Base-by-base conservation (phyloP, 1,139 yeast species). In the Taphrina betulina region DNA sequence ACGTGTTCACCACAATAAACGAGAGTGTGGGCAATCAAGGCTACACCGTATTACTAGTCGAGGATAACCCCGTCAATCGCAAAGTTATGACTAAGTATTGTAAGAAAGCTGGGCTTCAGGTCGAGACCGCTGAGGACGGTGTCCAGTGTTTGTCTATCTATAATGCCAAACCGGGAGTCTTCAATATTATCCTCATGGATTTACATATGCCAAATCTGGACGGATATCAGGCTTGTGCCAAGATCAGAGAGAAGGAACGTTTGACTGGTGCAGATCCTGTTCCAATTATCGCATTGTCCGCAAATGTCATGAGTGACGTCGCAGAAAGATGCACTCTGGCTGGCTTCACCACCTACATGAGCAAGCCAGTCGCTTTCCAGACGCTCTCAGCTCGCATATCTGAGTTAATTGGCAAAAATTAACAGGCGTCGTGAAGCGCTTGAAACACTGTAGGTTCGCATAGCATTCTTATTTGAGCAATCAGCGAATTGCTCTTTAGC, bases 241-340 rank as follows among this genome's bases (percentile, higher is more conserved):
- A 36, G 41, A 54, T 57, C 29, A 23, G 58, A 95, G 97, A 1
- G 87, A 96, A 0, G 78, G 75, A 63, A 20, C 42, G 45, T n/a
- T 38, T 34, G 20, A 8, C 33, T 2, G 50, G 43, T 20, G 20
- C 19, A 12, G 19, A 22, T 22, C 43, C 50, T 14, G 29, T 48
- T 12, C 56, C 58, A 7, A 88, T 92, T 60, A 92, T 92, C 48
- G 97, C 96, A 0, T 78, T 92, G 57, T 89, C 96, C 0, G 97
- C 97, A 1, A 90, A 85, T 73, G 96, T 96, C 0, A 96, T 90
- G 69, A 87, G 85, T 61, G 83, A 92, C 56, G 92, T 90, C 65
- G 88, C 85, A 51, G 83, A 82, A 63, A 95, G 82, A 60, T 90
- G 97, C 69, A 67, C 85, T 51, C 83, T 78, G 23, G 81, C 83